A percentile compares a stretch with the other conserved stretches of the same genome.
These are phyloP conservation scores for Chrysophaeum taylorii DNA, from an alignment of 352 stramenopile species.

Conservation along the genomic window DNA sequence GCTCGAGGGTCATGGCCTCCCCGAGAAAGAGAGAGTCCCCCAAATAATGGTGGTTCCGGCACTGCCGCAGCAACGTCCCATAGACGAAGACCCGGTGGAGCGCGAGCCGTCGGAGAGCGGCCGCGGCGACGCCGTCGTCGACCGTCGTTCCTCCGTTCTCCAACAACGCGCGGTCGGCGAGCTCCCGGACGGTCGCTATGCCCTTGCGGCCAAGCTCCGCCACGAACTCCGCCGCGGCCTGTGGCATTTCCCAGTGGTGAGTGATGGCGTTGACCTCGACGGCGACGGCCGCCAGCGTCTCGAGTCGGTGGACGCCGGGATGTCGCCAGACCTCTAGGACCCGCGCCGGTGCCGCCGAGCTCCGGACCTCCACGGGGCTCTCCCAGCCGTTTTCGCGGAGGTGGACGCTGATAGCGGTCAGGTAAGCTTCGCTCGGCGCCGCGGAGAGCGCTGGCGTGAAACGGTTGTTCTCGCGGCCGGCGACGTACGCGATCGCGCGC, in stretches of 20 bases:
- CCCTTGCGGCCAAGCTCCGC: background rate
- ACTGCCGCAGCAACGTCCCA: background rate
- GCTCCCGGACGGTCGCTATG: background rate
- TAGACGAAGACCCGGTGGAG: slow-evolving; percentile 1
- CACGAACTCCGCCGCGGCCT: background rate
- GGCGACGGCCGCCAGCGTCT: background rate
- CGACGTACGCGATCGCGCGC: background rate
- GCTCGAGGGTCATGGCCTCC: background rate
- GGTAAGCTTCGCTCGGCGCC: background rate
- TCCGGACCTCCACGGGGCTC: background rate
- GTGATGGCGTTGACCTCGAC: slow-evolving; percentile 7
- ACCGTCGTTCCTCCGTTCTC: background rate
- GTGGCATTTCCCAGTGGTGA: background rate
- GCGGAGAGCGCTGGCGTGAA: background rate
- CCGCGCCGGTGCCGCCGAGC: background rate
- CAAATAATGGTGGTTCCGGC: background rate
- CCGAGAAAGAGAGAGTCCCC: background rate
- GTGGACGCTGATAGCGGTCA: background rate
- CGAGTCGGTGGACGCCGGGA: background rate
- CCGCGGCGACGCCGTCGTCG: background rate
- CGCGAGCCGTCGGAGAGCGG: background rate
- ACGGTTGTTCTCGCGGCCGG: background rate
- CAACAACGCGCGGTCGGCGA: background rate
- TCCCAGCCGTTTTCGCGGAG: background rate
- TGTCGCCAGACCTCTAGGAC: background rate